Percentiles rank a stretch among this genome's conserved stretches.
Conservation (phyloP, 2,329 filamentous ascomycete species). For the Talaromyces sp. region DNA sequence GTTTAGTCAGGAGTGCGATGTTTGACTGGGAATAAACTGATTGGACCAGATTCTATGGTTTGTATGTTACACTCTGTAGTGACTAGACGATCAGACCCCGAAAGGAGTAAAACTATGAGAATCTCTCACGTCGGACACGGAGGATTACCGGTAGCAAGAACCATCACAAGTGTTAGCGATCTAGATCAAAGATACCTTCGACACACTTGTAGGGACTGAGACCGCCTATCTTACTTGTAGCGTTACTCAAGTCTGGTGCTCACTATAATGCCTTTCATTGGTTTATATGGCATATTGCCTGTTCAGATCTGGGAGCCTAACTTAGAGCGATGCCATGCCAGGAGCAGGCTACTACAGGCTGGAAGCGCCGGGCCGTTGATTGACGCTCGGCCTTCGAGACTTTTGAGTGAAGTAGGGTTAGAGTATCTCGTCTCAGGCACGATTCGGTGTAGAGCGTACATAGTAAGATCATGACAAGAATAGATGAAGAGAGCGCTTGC, state of each 20-base stretch:
- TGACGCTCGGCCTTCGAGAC: neutral
- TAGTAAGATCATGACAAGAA: neutral
- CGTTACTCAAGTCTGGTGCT: neutral
- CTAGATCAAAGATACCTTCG: neutral
- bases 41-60: neutral
- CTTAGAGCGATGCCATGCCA: neutral
- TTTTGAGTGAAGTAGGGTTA: neutral
- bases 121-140: neutral
- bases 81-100: neutral
- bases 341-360: neutral
- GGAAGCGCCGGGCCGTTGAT: neutral
- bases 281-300: neutral
- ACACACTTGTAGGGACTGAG: neutral
- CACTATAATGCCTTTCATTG: neutral
- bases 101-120: neutral
- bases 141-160: conserved; percentile 1
- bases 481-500: conserved; percentile 5
- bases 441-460: conserved; percentile 6
- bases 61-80: neutral
- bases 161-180: neutral
- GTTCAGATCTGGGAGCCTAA: conserved; percentile 3
- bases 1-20: neutral
- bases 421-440: neutral
- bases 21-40: neutral
- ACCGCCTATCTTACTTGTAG: neutral